These are phyloP conservation scores for Xanthoconium stramineum DNA, from an alignment of 768 basidiomycete species.

Conservation along the genomic window DNA sequence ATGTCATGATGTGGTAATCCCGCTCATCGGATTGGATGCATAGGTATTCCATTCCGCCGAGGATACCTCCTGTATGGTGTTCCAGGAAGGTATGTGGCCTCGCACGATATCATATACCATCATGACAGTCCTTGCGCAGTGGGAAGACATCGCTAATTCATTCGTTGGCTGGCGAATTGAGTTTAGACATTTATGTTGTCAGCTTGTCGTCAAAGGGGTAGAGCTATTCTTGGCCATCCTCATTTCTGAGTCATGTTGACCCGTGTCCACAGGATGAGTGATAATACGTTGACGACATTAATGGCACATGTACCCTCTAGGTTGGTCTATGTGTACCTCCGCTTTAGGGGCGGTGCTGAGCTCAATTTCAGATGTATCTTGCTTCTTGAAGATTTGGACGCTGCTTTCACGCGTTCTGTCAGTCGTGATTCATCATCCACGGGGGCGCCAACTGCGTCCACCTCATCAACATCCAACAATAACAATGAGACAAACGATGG, in stretches of 20 bases:
- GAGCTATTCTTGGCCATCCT: conserved; percentile 18
- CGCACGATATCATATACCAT: conserved; percentile 1
- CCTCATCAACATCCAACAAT: conserved; percentile 37
- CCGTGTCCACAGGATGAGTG: conserved; percentile 66
- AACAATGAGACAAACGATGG: conserved; percentile 58
- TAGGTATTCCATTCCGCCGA: conserved; percentile 85
- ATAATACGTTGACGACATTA: conserved; percentile 80
- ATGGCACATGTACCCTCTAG: conserved; percentile 88
- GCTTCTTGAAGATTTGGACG: conserved; percentile 91
- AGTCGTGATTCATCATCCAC: conserved; percentile 80
- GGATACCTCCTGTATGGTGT: conserved; percentile 85
- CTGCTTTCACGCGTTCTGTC: conserved; percentile 85
- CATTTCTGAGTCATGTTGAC: conserved; percentile 8
- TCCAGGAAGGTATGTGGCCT: conserved; percentile 62
- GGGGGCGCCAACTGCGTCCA: conserved; percentile 56
- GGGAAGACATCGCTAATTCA: conserved; percentile 87
- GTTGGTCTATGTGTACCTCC: conserved; percentile 34
- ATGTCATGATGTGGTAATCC: conserved; percentile 16
- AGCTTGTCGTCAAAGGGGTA: conserved; percentile 86
- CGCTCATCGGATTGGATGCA: conserved; percentile 15
- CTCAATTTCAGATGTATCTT: conserved; percentile 67
- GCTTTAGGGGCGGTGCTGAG: conserved; percentile 13
- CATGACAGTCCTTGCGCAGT: conserved; percentile 36
- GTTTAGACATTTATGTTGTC: conserved; percentile 89
- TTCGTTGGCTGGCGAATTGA: conserved; percentile 79